A percentile compares a stretch with the other conserved stretches of the same genome.
These are phyloP conservation scores for Conticribra guillardii DNA, from an alignment of 108 stramenopile genomes.

Conservation along the genomic window DNA sequence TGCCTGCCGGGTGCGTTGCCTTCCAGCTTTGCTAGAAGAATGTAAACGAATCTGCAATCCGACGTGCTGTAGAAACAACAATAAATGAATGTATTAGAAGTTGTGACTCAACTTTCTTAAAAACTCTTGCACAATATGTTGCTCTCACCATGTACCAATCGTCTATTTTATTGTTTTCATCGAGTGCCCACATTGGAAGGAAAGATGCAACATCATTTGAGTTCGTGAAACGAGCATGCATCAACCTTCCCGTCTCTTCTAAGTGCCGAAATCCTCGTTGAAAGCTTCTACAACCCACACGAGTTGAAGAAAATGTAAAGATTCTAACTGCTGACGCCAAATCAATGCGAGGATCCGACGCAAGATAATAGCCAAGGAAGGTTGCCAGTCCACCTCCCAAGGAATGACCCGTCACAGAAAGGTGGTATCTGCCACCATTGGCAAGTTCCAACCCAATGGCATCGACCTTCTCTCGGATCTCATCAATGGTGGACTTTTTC, in stretches of 20 bases:
- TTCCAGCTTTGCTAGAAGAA: conserved; percentile 13
- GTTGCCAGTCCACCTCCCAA: conserved; percentile 18
- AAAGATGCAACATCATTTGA: conserved; percentile 19
- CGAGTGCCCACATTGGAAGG: conserved; percentile 7
- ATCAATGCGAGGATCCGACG: conserved; percentile 5
- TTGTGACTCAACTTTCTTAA: too few relatives aligned
- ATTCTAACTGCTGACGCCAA: conserved; percentile 18
- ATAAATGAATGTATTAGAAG: too few relatives aligned
- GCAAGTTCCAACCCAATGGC: conserved; percentile 13
- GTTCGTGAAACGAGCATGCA: too few relatives aligned
- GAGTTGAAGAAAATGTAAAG: conserved; percentile 16
- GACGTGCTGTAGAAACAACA: too few relatives aligned
- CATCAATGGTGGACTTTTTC: conserved; percentile 10
- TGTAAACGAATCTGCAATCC: conserved; percentile 23
- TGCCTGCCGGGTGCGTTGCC: conserved; percentile 11
- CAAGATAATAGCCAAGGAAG: conserved; percentile 14
- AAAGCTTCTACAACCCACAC: conserved; percentile 14
- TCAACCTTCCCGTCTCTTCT: conserved; percentile 13
- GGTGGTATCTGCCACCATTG: conserved; percentile 9
- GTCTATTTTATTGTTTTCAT: neutral
- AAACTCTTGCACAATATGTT: too few relatives aligned
- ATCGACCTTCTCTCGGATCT: conserved; percentile 15
- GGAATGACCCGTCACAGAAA: conserved; percentile 18
- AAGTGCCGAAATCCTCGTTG: conserved; percentile 15
- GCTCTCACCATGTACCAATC: conserved; percentile 11